Evolutionary conservation across 1,284 basidiomycete genomes (phyloP), one percentile per base, ranked within the genome.

Genomic region (Sanghuangporus sanghuang): DNA sequence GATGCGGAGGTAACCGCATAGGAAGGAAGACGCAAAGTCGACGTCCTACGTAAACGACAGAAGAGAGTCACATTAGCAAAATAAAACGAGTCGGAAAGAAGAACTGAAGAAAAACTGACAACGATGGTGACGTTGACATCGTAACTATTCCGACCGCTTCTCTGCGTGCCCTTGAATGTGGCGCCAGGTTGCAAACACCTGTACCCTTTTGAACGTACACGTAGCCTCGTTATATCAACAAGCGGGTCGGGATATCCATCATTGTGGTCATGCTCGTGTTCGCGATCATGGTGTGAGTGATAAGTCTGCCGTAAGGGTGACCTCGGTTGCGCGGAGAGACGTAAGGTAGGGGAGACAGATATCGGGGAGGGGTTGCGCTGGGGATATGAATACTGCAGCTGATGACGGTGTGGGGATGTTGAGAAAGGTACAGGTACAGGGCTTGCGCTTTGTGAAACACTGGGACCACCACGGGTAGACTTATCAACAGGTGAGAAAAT

Each of bases 1-100:
- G 71, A 96, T 96, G 67, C 90, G 87, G 54, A 96, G 85, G 74
- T 95, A 95, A 12, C 94, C 94, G 69, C 90, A 94, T 7, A 94
- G 80, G 62, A 85, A 89, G 0, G 92, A 95, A 18, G 86, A 83
- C 11, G 84, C 75, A 70, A 95, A 88, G 74, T 93, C 89, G 69
- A 95, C 90, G 68, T 94, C 90, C 91, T 93, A 70, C 14, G 50
- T 14, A 50, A 2, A 35, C 14, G 27, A 21, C 49, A 1, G 36
- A n/a, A 38, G 16, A 52, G 60, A 23, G 61, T 16, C 4, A 55
- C 48, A 49, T 21, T 21, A 38, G 61, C 53, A 49, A 27, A 56
- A 39, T 50, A 4, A 42, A 49, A 23, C 27, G 8, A 57, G 52
- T 38, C n/a, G 59, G 53, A 53, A 56, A 62, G 50, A 56, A 48